These are phyloP conservation scores for Marasmius sp. DNA, from an alignment of 1,284 basidiomycete species.

Conservation along the genomic window DNA sequence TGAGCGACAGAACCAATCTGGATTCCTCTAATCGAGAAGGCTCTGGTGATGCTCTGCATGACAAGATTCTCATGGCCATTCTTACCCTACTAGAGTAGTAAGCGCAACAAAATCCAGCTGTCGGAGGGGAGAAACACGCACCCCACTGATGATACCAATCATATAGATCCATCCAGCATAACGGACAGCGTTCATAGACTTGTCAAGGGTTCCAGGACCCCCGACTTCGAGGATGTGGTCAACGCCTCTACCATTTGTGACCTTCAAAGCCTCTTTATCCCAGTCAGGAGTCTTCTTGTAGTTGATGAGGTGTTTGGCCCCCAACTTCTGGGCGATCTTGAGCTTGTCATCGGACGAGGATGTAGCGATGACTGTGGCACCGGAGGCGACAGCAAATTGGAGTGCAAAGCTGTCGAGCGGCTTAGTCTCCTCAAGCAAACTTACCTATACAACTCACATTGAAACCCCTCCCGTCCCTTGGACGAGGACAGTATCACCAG, in stretches of 20 bases:
- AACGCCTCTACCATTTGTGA: slow-evolving; percentile 22
- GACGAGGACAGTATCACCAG: slow-evolving; percentile 41
- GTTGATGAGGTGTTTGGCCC: slow-evolving; percentile 44
- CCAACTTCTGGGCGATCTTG: slow-evolving; percentile 34
- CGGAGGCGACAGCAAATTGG: slow-evolving; percentile 46
- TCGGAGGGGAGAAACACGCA: not conserved
- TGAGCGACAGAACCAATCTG: slow-evolving; percentile 21
- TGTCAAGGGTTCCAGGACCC: slow-evolving; percentile 31
- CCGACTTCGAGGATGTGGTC: slow-evolving; percentile 32
- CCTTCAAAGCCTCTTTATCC: slow-evolving; percentile 40
- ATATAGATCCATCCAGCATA: slow-evolving; percentile 23
- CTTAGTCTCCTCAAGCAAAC: not conserved
- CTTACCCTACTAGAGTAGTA: not conserved
- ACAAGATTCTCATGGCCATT: slow-evolving; percentile 3
- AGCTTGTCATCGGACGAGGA: slow-evolving; percentile 52
- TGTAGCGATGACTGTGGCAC: slow-evolving; percentile 48
- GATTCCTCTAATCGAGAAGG: slow-evolving; percentile 19
- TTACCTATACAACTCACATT: slow-evolving; percentile 29
- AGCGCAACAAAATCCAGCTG: not conserved
- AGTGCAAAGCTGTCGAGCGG: slow-evolving; percentile 29
- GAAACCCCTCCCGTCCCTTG: slow-evolving; percentile 51
- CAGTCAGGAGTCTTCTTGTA: slow-evolving; percentile 45
- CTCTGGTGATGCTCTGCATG: slow-evolving; percentile 9
- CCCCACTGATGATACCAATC: slow-evolving; percentile 21
- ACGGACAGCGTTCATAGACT: slow-evolving; percentile 33